Evolutionary conservation across 495 filamentous ascomycete genomes (phyloP), one percentile per base, ranked within the genome.

Genomic region (Talaromyces adpressus): DNA sequence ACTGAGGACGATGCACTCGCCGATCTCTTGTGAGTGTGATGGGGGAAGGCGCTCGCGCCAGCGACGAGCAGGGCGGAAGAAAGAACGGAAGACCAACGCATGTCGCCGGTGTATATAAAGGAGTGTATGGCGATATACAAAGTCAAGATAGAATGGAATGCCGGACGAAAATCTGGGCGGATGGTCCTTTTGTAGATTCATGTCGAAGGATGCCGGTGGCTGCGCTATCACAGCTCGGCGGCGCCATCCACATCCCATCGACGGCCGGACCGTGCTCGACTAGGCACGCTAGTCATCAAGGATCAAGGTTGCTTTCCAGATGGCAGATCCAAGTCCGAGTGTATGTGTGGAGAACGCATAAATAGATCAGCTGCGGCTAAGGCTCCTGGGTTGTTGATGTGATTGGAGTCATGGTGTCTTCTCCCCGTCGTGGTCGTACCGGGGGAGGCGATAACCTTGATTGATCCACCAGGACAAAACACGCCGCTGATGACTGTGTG

Each of bases 81-180:
- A 53, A 62, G 60, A 62, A 53, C 14, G 47, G 47, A 51, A 51
- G 60, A 39, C 60, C 60, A 51, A 20, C 45, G 60, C 60, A 62
- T 62, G 18, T 62, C 60, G 60, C 60, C 29, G 25, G 16, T 16
- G 30, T 8, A 11, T 53, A 32, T 52, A 51, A 62, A 62, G 60
- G 60, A 62, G 30, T 51, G 60, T 62, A 32, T 30, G 29, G 20
- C 23, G 58, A 49, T 47, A 41, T 27, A 14, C 32, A 47, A 14
- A 4, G 27, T 27, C 12, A 49, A 60, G 22, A 5, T 0, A 39
- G 18, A 60, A 27, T 16, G 36, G 39, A 60, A 22, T 56, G 45
- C 18, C 8, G n/a, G n/a, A 49, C 18, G 7, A 20, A 6, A 20
- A 18, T 20, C 18, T 9, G 45, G 36, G 34, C 9, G 58, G 22